These are phyloP conservation scores for Hysterium pulicare DNA, from an alignment of 2,329 filamentous ascomycete species.

Conservation along the genomic window DNA sequence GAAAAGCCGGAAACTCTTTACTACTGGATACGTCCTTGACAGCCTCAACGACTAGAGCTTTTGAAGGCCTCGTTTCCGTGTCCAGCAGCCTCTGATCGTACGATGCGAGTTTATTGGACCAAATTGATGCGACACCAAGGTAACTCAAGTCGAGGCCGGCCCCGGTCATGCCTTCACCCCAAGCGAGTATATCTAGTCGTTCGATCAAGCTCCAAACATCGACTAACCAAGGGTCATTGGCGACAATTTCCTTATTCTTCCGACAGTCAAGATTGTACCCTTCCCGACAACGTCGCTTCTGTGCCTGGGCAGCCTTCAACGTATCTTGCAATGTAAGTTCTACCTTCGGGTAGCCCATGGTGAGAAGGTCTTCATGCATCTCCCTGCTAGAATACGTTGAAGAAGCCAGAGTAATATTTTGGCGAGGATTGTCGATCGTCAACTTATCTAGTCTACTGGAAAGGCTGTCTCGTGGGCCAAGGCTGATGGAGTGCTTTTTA, in stretches of 20 bases:
- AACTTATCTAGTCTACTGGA: constrained; percentile 27
- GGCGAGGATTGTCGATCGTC: constrained; percentile 30
- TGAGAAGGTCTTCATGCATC: constrained; percentile 36
- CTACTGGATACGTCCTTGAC: constrained; percentile 64
- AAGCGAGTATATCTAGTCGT: constrained; percentile 61
- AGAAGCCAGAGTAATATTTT: constrained; percentile 25
- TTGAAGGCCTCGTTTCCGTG: constrained; percentile 40
- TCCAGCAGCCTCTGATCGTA: constrained; percentile 35
- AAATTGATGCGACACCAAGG: constrained; percentile 69
- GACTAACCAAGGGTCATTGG: constrained; percentile 70
- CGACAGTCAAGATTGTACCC: constrained; percentile 58
- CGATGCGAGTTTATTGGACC: constrained; percentile 66
- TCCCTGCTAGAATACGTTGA: constrained; percentile 28
- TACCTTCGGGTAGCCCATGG: constrained; percentile 33
- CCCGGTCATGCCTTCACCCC: constrained; percentile 67
- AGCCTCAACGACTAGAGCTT: constrained; percentile 55
- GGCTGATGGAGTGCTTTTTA: constrained; percentile 24
- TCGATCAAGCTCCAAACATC: constrained; percentile 76
- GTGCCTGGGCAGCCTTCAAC: constrained; percentile 36
- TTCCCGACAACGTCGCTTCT: constrained; percentile 54
- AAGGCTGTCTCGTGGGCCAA: constrained; percentile 20
- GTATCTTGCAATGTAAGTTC: constrained; percentile 32
- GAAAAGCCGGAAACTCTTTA: constrained; percentile 59
- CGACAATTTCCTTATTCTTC: constrained; percentile 64
- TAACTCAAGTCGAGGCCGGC: constrained; percentile 70